These are phyloP conservation scores for Corylus heterophylla DNA, from an alignment of 306 rosid species.

Conservation along the genomic window DNA sequence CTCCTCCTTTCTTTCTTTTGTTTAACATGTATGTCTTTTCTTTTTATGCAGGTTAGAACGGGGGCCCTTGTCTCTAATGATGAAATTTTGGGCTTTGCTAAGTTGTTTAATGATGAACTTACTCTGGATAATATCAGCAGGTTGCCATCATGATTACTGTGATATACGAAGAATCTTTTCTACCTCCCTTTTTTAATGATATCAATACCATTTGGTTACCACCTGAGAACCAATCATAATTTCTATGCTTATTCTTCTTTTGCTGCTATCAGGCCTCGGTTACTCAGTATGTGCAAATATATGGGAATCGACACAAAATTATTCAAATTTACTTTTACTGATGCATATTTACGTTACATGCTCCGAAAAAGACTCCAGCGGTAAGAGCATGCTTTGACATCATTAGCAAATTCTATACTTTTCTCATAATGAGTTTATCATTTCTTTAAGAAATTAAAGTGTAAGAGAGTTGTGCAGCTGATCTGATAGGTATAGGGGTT, in stretches of 20 bases:
- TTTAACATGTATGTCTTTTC: constrained; percentile 13
- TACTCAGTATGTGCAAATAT: constrained; percentile 97
- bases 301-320: constrained; percentile 79
- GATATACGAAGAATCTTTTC: constrained; percentile 11
- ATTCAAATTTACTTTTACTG: constrained; percentile 42
- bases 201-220: constrained; percentile 12
- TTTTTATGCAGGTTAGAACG: constrained; percentile 66
- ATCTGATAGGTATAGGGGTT: neutral
- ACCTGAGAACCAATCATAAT: constrained; percentile 29
- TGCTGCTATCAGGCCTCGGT: constrained; percentile 71
- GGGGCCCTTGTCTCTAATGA: constrained; percentile 81
- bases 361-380: constrained; percentile 68
- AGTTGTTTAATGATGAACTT: constrained; percentile 94
- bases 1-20: neutral
- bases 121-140: constrained; percentile 97
- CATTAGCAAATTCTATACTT: neutral
- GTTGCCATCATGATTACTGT: constrained; percentile 39
- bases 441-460: neutral
- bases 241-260: constrained; percentile 17
- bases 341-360: constrained; percentile 93
- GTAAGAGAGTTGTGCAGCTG: neutral
- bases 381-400: constrained; percentile 44
- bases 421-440: neutral
- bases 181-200: neutral
- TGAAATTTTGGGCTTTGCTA: constrained; percentile 93